Evolutionary conservation across 2,329 filamentous ascomycete genomes (phyloP).

Genomic region (Colletotrichum abscissum): DNA sequence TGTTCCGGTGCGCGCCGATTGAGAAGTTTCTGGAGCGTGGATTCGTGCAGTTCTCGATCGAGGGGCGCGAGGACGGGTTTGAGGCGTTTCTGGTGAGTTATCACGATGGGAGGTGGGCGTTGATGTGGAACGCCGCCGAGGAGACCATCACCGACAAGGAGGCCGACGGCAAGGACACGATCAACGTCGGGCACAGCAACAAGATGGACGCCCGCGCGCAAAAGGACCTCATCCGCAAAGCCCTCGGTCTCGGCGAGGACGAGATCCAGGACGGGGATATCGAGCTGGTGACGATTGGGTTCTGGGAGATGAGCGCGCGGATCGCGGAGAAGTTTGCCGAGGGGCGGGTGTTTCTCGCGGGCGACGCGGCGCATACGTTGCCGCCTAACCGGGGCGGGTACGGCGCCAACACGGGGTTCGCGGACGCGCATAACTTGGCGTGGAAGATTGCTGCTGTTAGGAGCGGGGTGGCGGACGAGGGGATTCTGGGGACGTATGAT

Average conservation of each 20-base stretch:
- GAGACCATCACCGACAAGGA: background rate
- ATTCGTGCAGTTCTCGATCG: slow-evolving; percentile 46
- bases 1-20: slow-evolving; percentile 45
- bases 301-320: slow-evolving; percentile 39
- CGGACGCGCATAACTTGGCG: slow-evolving; percentile 53
- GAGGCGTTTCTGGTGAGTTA: slow-evolving; percentile 42
- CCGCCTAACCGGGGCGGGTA: slow-evolving; percentile 22
- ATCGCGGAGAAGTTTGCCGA: slow-evolving; percentile 2
- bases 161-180: background rate
- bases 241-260: background rate
- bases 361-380: slow-evolving; percentile 36
- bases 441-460: slow-evolving; percentile 54
- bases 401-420: slow-evolving; percentile 39
- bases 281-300: slow-evolving; percentile 36
- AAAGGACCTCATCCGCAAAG: slow-evolving; percentile 5
- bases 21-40: slow-evolving; percentile 44
- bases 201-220: background rate
- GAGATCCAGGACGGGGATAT: slow-evolving; percentile 32
- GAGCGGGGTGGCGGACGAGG: slow-evolving; percentile 33
- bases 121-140: slow-evolving; percentile 15
- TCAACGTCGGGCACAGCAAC: background rate
- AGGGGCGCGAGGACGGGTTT: slow-evolving; percentile 39
- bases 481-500: slow-evolving; percentile 51
- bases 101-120: slow-evolving; percentile 38
- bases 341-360: slow-evolving; percentile 34